Conservation (phyloP, 1,284 basidiomycete species). For the Ceratobasidium sp. region DNA sequence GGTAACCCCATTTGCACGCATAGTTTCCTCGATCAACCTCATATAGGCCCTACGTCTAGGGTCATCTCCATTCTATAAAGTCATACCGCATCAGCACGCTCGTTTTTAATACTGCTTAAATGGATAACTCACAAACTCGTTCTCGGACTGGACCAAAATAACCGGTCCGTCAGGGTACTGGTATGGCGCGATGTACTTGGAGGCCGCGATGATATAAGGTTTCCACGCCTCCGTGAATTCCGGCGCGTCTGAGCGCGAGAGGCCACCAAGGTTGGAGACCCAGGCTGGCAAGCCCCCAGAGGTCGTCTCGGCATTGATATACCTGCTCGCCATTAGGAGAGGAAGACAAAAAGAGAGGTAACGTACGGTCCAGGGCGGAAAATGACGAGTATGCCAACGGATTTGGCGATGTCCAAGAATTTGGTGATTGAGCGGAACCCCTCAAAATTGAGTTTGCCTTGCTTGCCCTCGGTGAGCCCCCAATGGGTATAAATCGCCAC, state of each 20-base stretch:
- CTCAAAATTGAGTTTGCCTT: constrained; percentile 37
- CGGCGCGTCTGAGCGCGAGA: constrained; percentile 18
- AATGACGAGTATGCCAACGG: constrained; percentile 43
- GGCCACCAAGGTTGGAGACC: constrained; percentile 31
- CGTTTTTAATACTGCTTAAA: background rate
- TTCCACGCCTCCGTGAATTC: constrained; percentile 42
- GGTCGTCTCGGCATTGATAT: constrained; percentile 45
- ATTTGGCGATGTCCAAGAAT: constrained; percentile 41
- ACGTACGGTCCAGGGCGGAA: constrained; percentile 51
- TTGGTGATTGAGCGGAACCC: constrained; percentile 34
- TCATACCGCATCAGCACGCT: background rate
- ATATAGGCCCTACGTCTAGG: constrained; percentile 34
- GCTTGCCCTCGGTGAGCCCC: constrained; percentile 42
- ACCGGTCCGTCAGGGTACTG: constrained; percentile 53
- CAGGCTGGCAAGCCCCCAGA: constrained; percentile 43
- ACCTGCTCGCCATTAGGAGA: constrained; percentile 1
- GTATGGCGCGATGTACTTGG: constrained; percentile 23
- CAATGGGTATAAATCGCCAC: constrained; percentile 44
- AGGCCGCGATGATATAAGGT: constrained; percentile 38
- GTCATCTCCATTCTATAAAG: background rate
- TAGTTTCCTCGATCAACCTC: constrained; percentile 29
- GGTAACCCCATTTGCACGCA: constrained; percentile 36
- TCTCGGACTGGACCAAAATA: constrained; percentile 31
- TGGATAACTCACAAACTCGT: background rate
- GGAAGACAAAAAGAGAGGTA: background rate